A percentile compares a stretch with the other conserved stretches of the same genome.
These are phyloP conservation scores for Paragyromitra xinjiangensis DNA, from an alignment of 495 filamentous ascomycete genomes.

Conservation along the genomic window DNA sequence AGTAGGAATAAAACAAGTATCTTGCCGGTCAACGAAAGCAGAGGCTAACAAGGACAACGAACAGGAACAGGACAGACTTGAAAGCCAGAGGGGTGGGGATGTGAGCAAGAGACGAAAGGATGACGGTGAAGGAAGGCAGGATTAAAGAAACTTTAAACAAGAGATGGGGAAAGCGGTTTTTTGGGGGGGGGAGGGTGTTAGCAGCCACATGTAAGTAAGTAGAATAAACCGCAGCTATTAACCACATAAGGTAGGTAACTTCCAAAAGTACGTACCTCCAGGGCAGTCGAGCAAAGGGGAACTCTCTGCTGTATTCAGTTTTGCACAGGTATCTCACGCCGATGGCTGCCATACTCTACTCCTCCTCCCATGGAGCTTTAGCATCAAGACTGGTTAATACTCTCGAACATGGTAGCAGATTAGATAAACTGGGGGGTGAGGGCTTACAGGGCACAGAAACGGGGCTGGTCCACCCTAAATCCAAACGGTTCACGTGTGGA, in stretches of 20 bases:
- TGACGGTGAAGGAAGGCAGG: constrained; percentile 38
- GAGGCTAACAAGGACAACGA: constrained; percentile 28
- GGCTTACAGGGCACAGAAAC: constrained; percentile 12
- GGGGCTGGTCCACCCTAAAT: constrained; percentile 37
- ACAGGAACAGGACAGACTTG: constrained; percentile 11
- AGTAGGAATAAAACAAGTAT: constrained; percentile 39
- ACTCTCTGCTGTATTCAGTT: background rate
- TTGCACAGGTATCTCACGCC: constrained; percentile 1
- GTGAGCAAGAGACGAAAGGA: constrained; percentile 36
- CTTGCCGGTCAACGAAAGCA: constrained; percentile 27
- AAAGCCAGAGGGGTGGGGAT: constrained; percentile 26
- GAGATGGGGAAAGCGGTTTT: constrained; percentile 17
- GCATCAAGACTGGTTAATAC: constrained; percentile 19
- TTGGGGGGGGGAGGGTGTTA: background rate
- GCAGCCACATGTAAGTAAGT: constrained; percentile 20
- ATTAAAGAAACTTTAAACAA: constrained; percentile 47
- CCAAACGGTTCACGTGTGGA: constrained; percentile 37
- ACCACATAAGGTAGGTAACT: constrained; percentile 38
- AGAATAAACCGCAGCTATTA: constrained; percentile 26
- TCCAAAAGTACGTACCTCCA: constrained; percentile 34
- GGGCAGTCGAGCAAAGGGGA: background rate
- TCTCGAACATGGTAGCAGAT: constrained; percentile 27
- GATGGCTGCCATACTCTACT: constrained; percentile 10
- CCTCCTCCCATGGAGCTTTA: constrained; percentile 5
- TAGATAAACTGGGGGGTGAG: constrained; percentile 28